Conservation (phyloP, 2,329 filamentous ascomycete species). For the Nothopassalora personata region DNA sequence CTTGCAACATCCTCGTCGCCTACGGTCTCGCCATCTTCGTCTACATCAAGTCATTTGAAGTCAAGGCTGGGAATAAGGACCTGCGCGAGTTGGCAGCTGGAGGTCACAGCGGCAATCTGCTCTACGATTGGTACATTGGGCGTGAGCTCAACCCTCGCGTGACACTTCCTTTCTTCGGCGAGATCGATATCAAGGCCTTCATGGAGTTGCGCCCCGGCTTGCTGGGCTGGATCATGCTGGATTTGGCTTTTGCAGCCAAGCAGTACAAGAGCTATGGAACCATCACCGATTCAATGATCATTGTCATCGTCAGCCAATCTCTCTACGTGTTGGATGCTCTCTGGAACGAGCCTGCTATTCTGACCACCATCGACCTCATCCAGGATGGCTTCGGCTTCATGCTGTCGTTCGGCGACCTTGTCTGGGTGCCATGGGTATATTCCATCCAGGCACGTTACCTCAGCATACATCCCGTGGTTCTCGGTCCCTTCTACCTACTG, state of each 20-base stretch:
- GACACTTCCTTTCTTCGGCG: constrained; percentile 70
- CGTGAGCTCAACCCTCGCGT: constrained; percentile 89
- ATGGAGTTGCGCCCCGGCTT: constrained; percentile 89
- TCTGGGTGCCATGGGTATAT: constrained; percentile 90
- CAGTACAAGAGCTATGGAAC: constrained; percentile 82
- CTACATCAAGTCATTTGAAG: constrained; percentile 75
- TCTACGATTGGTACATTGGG: constrained; percentile 97
- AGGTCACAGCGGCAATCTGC: constrained; percentile 72
- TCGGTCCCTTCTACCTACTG: constrained; percentile 62
- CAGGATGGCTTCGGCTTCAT: constrained; percentile 93
- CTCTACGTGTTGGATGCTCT: constrained; percentile 80
- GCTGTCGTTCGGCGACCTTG: constrained; percentile 86
- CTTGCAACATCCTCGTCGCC: constrained; percentile 73
- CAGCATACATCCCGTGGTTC: constrained; percentile 70
- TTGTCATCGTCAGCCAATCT: constrained; percentile 70
- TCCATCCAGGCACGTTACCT: constrained; percentile 80
- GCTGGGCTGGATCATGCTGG: constrained; percentile 80
- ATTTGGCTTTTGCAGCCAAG: constrained; percentile 77
- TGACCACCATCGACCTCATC: constrained; percentile 92
- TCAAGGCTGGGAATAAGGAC: constrained; percentile 67
- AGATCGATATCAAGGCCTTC: constrained; percentile 85
- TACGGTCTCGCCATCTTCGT: constrained; percentile 69
- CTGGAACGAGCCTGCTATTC: constrained; percentile 80
- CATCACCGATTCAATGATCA: constrained; percentile 77
- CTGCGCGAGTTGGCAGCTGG: constrained; percentile 75